Conservation (phyloP, 257 asterid genomes). For the Marsdenia floribunda region DNA sequence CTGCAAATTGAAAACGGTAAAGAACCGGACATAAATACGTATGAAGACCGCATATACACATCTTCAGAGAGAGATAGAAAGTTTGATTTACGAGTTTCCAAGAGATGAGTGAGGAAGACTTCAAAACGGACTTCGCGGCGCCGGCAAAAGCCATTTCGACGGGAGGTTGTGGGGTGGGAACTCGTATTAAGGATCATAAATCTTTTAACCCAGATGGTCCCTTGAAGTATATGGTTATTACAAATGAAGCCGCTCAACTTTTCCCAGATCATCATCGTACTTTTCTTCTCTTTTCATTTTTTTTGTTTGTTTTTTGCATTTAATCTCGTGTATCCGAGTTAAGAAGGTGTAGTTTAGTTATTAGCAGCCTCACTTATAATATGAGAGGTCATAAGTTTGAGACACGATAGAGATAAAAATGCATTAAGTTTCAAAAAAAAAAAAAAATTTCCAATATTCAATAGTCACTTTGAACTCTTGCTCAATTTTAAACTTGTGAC, state of each 20-base stretch:
- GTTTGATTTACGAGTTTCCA: conserved; percentile 56
- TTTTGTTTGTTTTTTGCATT: no score
- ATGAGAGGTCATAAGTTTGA: no score
- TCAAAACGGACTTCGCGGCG: conserved; percentile 36
- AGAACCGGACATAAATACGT: not conserved
- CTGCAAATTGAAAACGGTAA: conserved; percentile 34
- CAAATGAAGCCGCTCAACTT: not conserved
- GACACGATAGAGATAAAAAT: no score
- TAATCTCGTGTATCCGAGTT: no score
- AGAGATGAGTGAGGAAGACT: conserved; percentile 41
- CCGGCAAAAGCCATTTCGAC: conserved; percentile 33
- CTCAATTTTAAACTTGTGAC: no score
- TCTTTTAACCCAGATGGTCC: not conserved
- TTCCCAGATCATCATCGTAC: no score
- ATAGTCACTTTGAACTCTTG: no score
- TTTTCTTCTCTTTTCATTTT: no score
- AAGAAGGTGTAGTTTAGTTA: no score
- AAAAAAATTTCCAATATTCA: no score
- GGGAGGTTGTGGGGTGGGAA: not conserved
- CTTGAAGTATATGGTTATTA: not conserved
- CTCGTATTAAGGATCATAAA: not conserved
- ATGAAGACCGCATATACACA: not conserved
- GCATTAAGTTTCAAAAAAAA: no score
- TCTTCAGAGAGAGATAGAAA: conserved; percentile 2
- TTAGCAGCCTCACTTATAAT: no score